phyloP scores from a whole-genome alignment of 1,284 basidiomycete genomes.

The Boletus sp. region DNA sequence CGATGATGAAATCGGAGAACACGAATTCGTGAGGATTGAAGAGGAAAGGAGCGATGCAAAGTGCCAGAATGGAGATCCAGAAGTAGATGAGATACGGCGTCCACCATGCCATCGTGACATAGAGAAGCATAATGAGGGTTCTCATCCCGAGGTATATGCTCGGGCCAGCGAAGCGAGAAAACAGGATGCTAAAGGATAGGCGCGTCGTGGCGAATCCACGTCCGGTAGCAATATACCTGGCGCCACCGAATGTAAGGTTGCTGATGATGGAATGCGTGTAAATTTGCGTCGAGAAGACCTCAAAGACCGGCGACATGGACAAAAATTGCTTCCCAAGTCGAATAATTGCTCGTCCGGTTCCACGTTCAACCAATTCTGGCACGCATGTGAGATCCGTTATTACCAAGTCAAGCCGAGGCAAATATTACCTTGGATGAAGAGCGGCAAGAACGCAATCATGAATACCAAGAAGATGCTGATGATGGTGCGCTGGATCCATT shows the following conservation, averaged over 20 bases:
- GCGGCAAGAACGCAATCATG: slow-evolving; percentile 88
- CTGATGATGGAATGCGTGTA: slow-evolving; percentile 93
- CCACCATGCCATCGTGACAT: slow-evolving; percentile 86
- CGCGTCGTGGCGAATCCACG: slow-evolving; percentile 94
- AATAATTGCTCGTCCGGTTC: slow-evolving; percentile 82
- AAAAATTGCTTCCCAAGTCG: slow-evolving; percentile 90
- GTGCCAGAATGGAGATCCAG: slow-evolving; percentile 85
- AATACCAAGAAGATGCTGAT: slow-evolving; percentile 96
- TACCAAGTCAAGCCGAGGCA: background rate
- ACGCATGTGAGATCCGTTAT: slow-evolving; percentile 5
- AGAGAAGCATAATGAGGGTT: slow-evolving; percentile 84
- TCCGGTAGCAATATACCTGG: slow-evolving; percentile 97
- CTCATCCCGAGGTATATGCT: slow-evolving; percentile 95
- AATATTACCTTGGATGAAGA: slow-evolving; percentile 86
- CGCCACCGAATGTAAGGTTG: slow-evolving; percentile 93
- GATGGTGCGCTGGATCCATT: slow-evolving; percentile 93
- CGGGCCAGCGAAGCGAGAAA: slow-evolving; percentile 94
- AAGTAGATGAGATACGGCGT: slow-evolving; percentile 92
- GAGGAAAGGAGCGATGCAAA: slow-evolving; percentile 90
- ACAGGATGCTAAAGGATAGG: slow-evolving; percentile 89
- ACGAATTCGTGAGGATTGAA: slow-evolving; percentile 98
- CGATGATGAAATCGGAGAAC: slow-evolving; percentile 91
- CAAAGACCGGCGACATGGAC: slow-evolving; percentile 91
- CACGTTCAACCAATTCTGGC: slow-evolving; percentile 87
- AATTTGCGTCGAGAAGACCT: slow-evolving; percentile 95